Evolutionary conservation across 192 early-diverging fungal genomes (phyloP).

Genomic region (Pilobolus umbonatus): DNA sequence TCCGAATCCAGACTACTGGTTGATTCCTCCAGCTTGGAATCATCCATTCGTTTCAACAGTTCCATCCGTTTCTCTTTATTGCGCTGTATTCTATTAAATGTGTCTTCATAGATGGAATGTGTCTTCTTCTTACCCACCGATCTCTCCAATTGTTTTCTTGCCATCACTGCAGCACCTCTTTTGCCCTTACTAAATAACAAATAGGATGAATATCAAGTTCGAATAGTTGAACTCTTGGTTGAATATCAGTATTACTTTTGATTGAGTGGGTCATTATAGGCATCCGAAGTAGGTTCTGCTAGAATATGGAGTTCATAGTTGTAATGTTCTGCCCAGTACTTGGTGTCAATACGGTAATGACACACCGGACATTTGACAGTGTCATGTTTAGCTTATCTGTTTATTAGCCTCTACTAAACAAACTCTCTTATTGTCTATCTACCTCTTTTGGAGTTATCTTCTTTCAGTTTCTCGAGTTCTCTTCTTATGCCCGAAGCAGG

Average conservation of each 20-base stretch:
- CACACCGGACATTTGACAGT: slow-evolving; percentile 47
- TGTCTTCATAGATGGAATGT: slow-evolving; percentile 18
- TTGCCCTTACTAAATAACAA: slow-evolving; percentile 35
- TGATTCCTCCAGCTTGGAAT: neutral
- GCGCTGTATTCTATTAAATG: slow-evolving; percentile 36
- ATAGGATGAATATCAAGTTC: neutral
- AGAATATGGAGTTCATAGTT: slow-evolving; percentile 42
- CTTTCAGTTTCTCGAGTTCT: slow-evolving; percentile 11
- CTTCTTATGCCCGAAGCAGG: too few species aligned
- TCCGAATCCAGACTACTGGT: slow-evolving; percentile 18
- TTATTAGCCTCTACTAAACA: neutral
- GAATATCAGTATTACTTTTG: slow-evolving; percentile 24
- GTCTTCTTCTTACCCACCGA: slow-evolving; percentile 27
- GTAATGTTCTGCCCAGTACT: slow-evolving; percentile 45
- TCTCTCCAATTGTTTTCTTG: slow-evolving; percentile 45
- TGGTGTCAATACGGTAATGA: slow-evolving; percentile 34
- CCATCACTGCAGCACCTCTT: slow-evolving; percentile 52
- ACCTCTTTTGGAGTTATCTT: slow-evolving; percentile 20
- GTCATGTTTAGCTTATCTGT: slow-evolving; percentile 20
- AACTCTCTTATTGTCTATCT: neutral
- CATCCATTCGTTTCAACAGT: slow-evolving; percentile 17
- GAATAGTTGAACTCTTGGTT: too few species aligned
- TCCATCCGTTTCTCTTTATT: slow-evolving; percentile 28
- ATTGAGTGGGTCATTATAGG: slow-evolving; percentile 12
- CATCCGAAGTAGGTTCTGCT: slow-evolving; percentile 26